Conservation (phyloP, 2,329 filamentous ascomycete species). For the Trichothecium sympodiale region DNA sequence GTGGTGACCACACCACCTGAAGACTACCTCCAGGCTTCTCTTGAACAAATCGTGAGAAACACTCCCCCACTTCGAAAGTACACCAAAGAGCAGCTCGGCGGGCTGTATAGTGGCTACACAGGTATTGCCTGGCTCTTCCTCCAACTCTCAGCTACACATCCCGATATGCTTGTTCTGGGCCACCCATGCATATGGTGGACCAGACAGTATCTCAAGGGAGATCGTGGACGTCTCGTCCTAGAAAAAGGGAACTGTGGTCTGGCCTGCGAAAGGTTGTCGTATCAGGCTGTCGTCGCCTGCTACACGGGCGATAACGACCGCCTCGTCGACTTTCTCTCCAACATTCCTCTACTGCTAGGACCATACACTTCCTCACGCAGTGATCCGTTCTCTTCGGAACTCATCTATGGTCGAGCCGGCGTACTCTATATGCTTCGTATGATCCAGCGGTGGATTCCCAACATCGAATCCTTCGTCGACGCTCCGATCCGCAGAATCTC, state of each 20-base stretch:
- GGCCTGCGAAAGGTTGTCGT: slow-evolving; percentile 35
- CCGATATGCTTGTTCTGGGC: slow-evolving; percentile 29
- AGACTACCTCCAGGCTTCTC: slow-evolving; percentile 18
- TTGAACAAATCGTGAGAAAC: slow-evolving; percentile 23
- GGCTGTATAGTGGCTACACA: slow-evolving; percentile 42
- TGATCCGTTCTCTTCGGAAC: slow-evolving; percentile 43
- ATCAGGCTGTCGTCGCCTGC: slow-evolving; percentile 32
- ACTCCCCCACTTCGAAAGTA: slow-evolving; percentile 25
- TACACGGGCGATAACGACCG: slow-evolving; percentile 25
- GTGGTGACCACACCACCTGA: slow-evolving; percentile 14
- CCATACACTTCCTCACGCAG: slow-evolving; percentile 13
- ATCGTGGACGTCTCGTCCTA: slow-evolving; percentile 20
- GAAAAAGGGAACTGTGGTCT: slow-evolving; percentile 37
- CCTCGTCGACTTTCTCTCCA: slow-evolving; percentile 27
- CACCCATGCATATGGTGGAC: slow-evolving; percentile 34
- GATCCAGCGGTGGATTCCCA: slow-evolving; percentile 44
- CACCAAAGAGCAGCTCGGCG: slow-evolving; percentile 23
- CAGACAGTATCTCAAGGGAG: slow-evolving; percentile 31
- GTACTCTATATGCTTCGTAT: slow-evolving; percentile 57
- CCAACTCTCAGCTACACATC: slow-evolving; percentile 30
- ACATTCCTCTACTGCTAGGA: slow-evolving; percentile 21
- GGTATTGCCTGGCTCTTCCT: slow-evolving; percentile 46
- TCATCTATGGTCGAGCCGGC: slow-evolving; percentile 56
- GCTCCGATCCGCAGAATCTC: slow-evolving; percentile 45
- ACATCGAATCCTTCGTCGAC: slow-evolving; percentile 36